Evolutionary conservation across 495 filamentous ascomycete species (phyloP).

Genomic region (Tricharina praecox): DNA sequence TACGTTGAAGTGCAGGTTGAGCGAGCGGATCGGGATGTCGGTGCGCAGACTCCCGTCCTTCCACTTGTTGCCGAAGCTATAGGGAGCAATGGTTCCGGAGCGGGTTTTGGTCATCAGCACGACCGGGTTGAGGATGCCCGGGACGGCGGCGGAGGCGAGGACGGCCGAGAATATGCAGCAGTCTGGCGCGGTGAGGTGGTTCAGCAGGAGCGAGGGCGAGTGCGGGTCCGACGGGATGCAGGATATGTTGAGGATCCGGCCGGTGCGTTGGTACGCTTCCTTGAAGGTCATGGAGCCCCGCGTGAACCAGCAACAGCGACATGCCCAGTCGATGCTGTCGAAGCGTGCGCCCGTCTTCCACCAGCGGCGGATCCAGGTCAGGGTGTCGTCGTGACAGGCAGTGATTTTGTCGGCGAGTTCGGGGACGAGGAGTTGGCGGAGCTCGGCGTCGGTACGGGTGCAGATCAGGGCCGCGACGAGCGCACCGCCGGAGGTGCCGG

Average conservation of each 20-base stretch:
- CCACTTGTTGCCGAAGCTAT: slow-evolving; percentile 94
- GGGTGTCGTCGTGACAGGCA: slow-evolving; percentile 54
- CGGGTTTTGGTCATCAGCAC: slow-evolving; percentile 87
- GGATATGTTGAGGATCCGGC: slow-evolving; percentile 83
- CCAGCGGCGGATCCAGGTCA: slow-evolving; percentile 66
- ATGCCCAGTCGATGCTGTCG: slow-evolving; percentile 83
- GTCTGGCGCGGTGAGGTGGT: slow-evolving; percentile 86
- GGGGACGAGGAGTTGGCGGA: slow-evolving; percentile 69
- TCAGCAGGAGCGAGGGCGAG: slow-evolving; percentile 45
- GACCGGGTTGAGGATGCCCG: slow-evolving; percentile 88
- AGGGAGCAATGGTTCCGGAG: slow-evolving; percentile 59
- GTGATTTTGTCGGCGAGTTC: slow-evolving; percentile 69
- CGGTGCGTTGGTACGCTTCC: slow-evolving; percentile 88
- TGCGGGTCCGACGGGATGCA: slow-evolving; percentile 97
- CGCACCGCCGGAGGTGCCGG: slow-evolving; percentile 85
- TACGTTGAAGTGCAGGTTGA: slow-evolving; percentile 94
- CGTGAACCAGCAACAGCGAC: slow-evolving; percentile 70
- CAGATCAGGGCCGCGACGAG: slow-evolving; percentile 76
- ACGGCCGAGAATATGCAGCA: slow-evolving; percentile 98
- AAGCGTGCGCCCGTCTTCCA: slow-evolving; percentile 86
- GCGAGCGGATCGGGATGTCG: slow-evolving; percentile 81
- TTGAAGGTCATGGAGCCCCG: slow-evolving; percentile 80
- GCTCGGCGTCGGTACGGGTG: slow-evolving; percentile 79
- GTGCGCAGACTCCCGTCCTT: slow-evolving; percentile 89
- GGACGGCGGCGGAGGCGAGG: slow-evolving; percentile 85